These are phyloP conservation scores for Teratosphaeria zuluensis DNA, from an alignment of 2,329 filamentous ascomycete species.

Conservation along the genomic window DNA sequence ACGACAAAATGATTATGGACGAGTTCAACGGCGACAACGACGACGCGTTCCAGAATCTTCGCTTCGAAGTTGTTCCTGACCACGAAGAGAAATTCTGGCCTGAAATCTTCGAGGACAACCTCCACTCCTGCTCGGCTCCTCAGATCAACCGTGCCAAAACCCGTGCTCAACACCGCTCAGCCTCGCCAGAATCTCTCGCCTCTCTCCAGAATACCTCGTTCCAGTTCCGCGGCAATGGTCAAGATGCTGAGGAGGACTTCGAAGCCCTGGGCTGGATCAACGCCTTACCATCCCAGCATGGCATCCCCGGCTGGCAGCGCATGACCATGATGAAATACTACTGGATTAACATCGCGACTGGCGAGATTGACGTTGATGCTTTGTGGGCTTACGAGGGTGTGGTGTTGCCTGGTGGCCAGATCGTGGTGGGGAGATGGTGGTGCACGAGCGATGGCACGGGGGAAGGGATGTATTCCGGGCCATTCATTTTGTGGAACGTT, in stretches of 20 bases:
- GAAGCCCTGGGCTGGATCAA: slow-evolving; percentile 39
- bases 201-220: slow-evolving; percentile 11
- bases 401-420: slow-evolving; percentile 37
- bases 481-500: slow-evolving; percentile 36
- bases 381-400: slow-evolving; percentile 43
- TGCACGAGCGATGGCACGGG: slow-evolving; percentile 21
- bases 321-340: slow-evolving; percentile 47
- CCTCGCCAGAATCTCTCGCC: slow-evolving; percentile 3
- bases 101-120: slow-evolving; percentile 29
- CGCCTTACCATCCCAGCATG: slow-evolving; percentile 37
- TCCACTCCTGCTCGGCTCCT: slow-evolving; percentile 25
- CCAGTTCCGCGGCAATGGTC: slow-evolving; percentile 30
- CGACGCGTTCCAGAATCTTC: slow-evolving; percentile 22
- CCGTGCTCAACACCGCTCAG: slow-evolving; percentile 23
- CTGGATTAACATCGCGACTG: slow-evolving; percentile 16
- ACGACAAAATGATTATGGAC: slow-evolving; percentile 14
- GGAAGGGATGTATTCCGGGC: slow-evolving; percentile 27
- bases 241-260: slow-evolving; percentile 27
- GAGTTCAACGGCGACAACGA: slow-evolving; percentile 25
- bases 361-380: slow-evolving; percentile 20
- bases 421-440: slow-evolving; percentile 42
- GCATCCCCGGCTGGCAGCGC: slow-evolving; percentile 45
- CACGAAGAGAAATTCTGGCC: slow-evolving; percentile 26
- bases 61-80: slow-evolving; percentile 12
- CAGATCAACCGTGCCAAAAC: slow-evolving; percentile 15